These are phyloP conservation scores for Globisporangium alternatum DNA, from an alignment of 352 stramenopile genomes.

Conservation along the genomic window DNA sequence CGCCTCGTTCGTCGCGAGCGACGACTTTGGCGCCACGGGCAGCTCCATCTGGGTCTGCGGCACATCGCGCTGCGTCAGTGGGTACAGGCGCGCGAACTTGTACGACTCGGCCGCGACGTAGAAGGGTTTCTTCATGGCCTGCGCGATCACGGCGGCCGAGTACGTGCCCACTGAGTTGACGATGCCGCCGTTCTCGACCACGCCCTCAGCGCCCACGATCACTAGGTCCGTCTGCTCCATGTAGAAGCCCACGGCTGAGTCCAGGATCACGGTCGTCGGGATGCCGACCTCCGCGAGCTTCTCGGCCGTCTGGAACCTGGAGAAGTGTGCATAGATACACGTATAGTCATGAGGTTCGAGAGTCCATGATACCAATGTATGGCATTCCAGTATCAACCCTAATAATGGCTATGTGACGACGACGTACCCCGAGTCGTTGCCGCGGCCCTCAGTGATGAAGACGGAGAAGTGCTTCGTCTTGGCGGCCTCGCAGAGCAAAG, in stretches of 20 bases:
- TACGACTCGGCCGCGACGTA: conserved; percentile 98
- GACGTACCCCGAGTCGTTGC: conserved; percentile 85
- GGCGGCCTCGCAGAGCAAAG: conserved; percentile 87
- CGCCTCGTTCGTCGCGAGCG: conserved; percentile 15
- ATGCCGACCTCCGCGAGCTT: conserved; percentile 88
- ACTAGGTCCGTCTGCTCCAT: conserved; percentile 97
- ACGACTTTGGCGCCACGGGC: conserved; percentile 20
- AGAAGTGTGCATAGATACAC: conserved; percentile 12
- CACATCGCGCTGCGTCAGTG: conserved; percentile 95
- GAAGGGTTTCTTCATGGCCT: conserved; percentile 95
- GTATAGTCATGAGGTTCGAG: neutral
- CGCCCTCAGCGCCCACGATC: conserved; percentile 94
- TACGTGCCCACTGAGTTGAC: conserved; percentile 98
- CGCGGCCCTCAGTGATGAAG: conserved; percentile 91
- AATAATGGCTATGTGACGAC: neutral
- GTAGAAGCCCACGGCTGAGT: conserved; percentile 94
- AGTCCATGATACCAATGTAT: no score
- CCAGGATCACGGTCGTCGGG: conserved; percentile 93
- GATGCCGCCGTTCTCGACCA: conserved; percentile 97
- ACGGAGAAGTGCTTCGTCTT: conserved; percentile 94
- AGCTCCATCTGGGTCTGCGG: conserved; percentile 70
- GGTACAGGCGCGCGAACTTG: conserved; percentile 98
- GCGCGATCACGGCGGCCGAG: conserved; percentile 91
- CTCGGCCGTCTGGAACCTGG: conserved; percentile 64
- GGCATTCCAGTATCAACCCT: no score